Evolutionary conservation across 2,329 filamentous ascomycete genomes (phyloP).

Genomic region (Fusarium liriodendri): DNA sequence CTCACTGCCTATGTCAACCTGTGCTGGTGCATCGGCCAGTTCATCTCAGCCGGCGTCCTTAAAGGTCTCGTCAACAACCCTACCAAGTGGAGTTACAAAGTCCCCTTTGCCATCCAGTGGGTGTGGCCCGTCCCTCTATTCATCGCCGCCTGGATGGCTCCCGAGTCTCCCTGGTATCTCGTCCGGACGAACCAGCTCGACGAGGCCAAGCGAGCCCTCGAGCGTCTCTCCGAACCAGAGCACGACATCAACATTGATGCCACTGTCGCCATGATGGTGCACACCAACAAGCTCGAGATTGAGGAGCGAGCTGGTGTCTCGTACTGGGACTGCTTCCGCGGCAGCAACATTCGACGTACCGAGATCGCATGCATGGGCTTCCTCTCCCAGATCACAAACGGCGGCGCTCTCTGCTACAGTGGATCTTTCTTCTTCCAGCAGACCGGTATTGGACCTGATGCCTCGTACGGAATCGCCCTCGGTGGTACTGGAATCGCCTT

Average conservation of each 20-base stretch:
- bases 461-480: slow-evolving; percentile 56
- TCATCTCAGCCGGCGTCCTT: slow-evolving; percentile 55
- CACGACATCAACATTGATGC: slow-evolving; percentile 51
- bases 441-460: slow-evolving; percentile 52
- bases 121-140: slow-evolving; percentile 50
- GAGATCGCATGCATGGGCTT: slow-evolving; percentile 58
- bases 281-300: slow-evolving; percentile 60
- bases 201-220: slow-evolving; percentile 46
- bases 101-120: slow-evolving; percentile 57
- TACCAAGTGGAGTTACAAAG: slow-evolving; percentile 52
- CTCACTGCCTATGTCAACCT: slow-evolving; percentile 58
- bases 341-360: slow-evolving; percentile 58
- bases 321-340: slow-evolving; percentile 61
- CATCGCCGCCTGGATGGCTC: slow-evolving; percentile 48
- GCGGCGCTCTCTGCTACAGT: slow-evolving; percentile 54
- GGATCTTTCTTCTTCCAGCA: slow-evolving; percentile 61
- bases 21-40: slow-evolving; percentile 57
- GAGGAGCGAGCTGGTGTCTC: slow-evolving; percentile 51
- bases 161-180: slow-evolving; percentile 53
- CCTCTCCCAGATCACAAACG: slow-evolving; percentile 55
- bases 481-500: slow-evolving; percentile 58
- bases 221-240: slow-evolving; percentile 47
- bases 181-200: slow-evolving; percentile 49
- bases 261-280: slow-evolving; percentile 55
- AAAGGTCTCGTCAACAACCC: slow-evolving; percentile 50